Evolutionary conservation across 495 filamentous ascomycete species (phyloP).

Genomic region (Penicillium salamii): DNA sequence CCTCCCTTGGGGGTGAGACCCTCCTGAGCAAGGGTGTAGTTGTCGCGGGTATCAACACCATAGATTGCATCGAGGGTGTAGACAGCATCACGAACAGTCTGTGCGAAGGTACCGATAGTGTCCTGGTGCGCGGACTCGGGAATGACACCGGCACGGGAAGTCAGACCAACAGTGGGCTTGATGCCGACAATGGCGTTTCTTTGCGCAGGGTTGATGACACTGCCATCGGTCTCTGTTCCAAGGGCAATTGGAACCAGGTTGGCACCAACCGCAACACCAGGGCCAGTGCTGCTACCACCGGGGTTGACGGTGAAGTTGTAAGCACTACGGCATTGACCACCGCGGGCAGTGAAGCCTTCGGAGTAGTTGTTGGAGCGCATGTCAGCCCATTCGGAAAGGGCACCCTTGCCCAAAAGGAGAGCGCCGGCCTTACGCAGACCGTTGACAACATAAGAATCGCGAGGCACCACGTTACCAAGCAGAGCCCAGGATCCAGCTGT

Average conservation of each 20-base stretch:
- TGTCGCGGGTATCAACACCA: conserved; percentile 56
- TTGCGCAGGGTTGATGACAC: conserved; percentile 65
- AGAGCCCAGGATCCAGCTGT: conserved; percentile 59
- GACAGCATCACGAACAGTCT: conserved; percentile 63
- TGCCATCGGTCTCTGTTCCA: conserved; percentile 75
- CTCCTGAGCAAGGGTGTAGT: conserved; percentile 56
- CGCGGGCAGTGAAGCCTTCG: conserved; percentile 64
- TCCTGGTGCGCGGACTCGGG: conserved; percentile 66
- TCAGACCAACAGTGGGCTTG: conserved; percentile 68
- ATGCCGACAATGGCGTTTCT: conserved; percentile 57
- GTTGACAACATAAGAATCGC: conserved; percentile 61
- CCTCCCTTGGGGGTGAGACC: conserved; percentile 52
- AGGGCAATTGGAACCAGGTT: conserved; percentile 62
- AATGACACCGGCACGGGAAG: conserved; percentile 60
- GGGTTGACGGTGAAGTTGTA: conserved; percentile 72
- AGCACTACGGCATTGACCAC: conserved; percentile 62
- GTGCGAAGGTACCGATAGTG: conserved; percentile 62
- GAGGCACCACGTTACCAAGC: conserved; percentile 60
- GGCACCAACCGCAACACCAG: conserved; percentile 57
- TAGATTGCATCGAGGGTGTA: conserved; percentile 66
- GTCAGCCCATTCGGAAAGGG: conserved; percentile 71
- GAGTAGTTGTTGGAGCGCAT: conserved; percentile 70
- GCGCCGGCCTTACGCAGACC: conserved; percentile 63
- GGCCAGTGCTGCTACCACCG: conserved; percentile 62
- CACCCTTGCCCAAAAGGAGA: conserved; percentile 66